Evolutionary conservation across 139 green algal species (phyloP), one percentile per base, ranked within the genome.

Genomic region (Chlorella sp.): DNA sequence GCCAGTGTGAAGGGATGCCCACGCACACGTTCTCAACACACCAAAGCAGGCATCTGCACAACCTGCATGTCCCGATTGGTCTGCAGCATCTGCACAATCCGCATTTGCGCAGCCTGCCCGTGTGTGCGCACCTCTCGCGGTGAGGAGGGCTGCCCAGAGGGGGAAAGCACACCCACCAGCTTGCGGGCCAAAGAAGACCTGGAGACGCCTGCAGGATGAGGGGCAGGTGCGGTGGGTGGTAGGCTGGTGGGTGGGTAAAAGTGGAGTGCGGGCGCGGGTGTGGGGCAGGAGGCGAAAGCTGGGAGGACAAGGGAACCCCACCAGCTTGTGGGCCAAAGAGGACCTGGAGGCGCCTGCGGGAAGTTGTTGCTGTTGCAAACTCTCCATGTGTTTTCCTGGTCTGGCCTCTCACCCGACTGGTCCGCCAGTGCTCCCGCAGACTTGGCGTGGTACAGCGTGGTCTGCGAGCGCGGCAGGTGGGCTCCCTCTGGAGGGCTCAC

Each of bases 381-480:
- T n/a, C n/a, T n/a, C n/a, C n/a, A n/a, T n/a, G n/a, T n/a, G n/a
- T n/a, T n/a, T n/a, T n/a, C n/a, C n/a, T n/a, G n/a, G n/a, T n/a
- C n/a, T n/a, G n/a, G n/a, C n/a, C n/a, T 18, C 83, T 79, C 83
- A 87, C 83, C 36, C 12, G 83, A 87, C 37, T 77, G 61, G 61
- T 87, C 83, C 22, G 36, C 60, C 36, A 87, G 83, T 5, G 61
- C 61, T 15, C 37, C 60, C 21, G 19, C 5, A 0, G 83, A 87
- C 83, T 78, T 87, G 83, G 32, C 40, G 28, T 80, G 61, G 14
- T 30, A 39, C 81, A 86, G 4, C 0, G 42, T 48, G 40, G 39
- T 9, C 2, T 68, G 42, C 3, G 30, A 21, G 30, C 79, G 53
- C 24, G 79, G 79, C 11, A 16, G 28, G 0, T 22, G 2, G 48